Conservation (phyloP, 225 moss, liverwort and hornwort species). For the Polytrichum commune region DNA sequence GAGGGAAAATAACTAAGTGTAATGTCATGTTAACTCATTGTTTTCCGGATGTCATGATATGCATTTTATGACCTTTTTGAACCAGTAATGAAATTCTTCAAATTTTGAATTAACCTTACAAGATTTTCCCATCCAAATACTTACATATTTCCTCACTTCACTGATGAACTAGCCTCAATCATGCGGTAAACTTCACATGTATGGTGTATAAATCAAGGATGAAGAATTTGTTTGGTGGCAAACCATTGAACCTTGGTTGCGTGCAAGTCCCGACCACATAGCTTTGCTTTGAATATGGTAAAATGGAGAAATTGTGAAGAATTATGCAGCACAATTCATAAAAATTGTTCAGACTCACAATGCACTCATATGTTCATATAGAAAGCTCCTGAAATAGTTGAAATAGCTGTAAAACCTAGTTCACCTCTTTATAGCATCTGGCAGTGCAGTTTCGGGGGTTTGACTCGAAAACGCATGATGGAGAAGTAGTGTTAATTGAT, state of each 20-base stretch:
- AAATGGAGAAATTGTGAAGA: too few species aligned
- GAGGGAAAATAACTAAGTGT: too few species aligned
- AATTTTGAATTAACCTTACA: too few species aligned
- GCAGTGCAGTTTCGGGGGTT: conserved; percentile 8
- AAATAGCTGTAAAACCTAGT: background rate
- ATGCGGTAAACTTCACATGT: background rate
- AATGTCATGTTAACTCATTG: too few species aligned
- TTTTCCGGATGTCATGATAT: background rate
- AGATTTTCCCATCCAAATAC: too few species aligned
- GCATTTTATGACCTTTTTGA: background rate
- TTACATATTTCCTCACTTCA: too few species aligned
- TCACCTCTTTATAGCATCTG: conserved; percentile 28
- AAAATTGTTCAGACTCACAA: too few species aligned
- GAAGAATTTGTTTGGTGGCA: background rate
- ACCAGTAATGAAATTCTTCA: too few species aligned
- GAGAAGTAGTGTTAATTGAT: conserved; percentile 42
- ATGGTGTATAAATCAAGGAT: background rate
- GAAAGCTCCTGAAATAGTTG: background rate
- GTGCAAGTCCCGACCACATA: background rate
- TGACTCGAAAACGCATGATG: conserved; percentile 19
- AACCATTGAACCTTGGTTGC: background rate
- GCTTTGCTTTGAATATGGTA: too few species aligned
- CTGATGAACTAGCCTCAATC: too few species aligned
- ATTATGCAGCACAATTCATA: too few species aligned
- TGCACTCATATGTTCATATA: background rate